Percentiles rank a stretch among this genome's conserved stretches.
Evolutionary conservation across 257 asterid species (phyloP).

Genomic region (Gentiana dahurica): DNA sequence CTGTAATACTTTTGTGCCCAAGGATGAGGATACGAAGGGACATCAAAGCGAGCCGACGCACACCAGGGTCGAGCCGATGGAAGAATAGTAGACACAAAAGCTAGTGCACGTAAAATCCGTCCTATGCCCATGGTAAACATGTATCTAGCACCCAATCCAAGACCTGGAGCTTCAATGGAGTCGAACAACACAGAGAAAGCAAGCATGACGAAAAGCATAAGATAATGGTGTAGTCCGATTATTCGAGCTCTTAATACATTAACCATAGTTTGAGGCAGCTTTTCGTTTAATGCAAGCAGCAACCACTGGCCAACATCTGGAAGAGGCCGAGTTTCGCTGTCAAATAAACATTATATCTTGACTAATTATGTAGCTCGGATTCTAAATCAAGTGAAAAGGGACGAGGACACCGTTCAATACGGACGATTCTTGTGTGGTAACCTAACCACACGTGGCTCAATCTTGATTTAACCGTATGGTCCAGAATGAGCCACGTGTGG

Average conservation of each 20-base stretch:
- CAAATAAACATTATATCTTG: slow-evolving; percentile 10
- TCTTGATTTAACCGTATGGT: too few relatives aligned
- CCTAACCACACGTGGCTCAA: too few relatives aligned
- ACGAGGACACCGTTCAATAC: too few relatives aligned
- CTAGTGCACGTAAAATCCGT: slow-evolving; percentile 75
- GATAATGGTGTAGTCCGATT: slow-evolving; percentile 86
- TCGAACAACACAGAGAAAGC: slow-evolving; percentile 78
- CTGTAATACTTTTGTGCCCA: slow-evolving; percentile 89
- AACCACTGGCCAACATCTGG: slow-evolving; percentile 98
- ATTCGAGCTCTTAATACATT: slow-evolving; percentile 74
- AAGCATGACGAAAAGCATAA: slow-evolving; percentile 94
- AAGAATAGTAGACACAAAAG: slow-evolving; percentile 80
- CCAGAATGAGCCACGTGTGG: too few relatives aligned
- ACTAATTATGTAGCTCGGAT: slow-evolving; percentile 14
- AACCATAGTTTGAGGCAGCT: slow-evolving; percentile 53
- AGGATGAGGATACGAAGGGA: slow-evolving; percentile 66
- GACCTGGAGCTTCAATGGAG: slow-evolving; percentile 93
- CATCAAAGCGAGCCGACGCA: slow-evolving; percentile 70
- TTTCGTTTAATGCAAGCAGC: slow-evolving; percentile 73
- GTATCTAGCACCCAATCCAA: slow-evolving; percentile 87
- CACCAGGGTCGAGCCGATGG: slow-evolving; percentile 99
- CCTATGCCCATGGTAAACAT: slow-evolving; percentile 98
- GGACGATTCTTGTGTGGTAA: too few relatives aligned
- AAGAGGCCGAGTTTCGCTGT: slow-evolving; percentile 74
- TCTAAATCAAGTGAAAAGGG: not conserved